Conservation (phyloP, 805 yeast species). For the Candida berthetii region DNA sequence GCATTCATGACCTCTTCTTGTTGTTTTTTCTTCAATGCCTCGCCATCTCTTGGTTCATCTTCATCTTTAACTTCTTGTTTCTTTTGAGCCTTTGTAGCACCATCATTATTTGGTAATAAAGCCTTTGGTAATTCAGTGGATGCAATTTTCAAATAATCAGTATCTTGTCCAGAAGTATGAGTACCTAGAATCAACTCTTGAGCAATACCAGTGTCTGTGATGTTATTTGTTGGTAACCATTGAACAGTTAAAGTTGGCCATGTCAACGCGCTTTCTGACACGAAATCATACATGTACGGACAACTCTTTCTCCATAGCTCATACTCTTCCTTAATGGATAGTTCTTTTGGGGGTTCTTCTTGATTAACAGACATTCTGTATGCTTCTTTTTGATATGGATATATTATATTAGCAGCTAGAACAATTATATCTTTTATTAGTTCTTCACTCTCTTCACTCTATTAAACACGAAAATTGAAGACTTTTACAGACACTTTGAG, state of each 20-base stretch:
- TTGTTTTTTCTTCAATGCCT: constrained; percentile 8
- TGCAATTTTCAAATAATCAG: constrained; percentile 61
- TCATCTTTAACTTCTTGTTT: constrained; percentile 1
- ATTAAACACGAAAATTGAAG: too few relatives aligned
- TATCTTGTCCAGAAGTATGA: constrained; percentile 66
- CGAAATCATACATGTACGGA: constrained; percentile 77
- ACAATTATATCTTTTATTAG: too few relatives aligned
- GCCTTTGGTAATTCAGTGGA: constrained; percentile 50
- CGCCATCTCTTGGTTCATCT: constrained; percentile 19
- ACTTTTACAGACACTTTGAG: too few relatives aligned
- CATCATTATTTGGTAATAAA: constrained; percentile 16
- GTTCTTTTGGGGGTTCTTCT: constrained; percentile 18
- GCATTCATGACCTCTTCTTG: constrained; percentile 33
- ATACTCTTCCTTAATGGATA: constrained; percentile 48
- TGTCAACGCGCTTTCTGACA: constrained; percentile 69
- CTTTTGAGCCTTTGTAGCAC: constrained; percentile 8
- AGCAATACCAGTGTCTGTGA: constrained; percentile 25
- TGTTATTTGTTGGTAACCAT: constrained; percentile 52
- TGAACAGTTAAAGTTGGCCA: constrained; percentile 83
- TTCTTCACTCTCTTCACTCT: too few relatives aligned
- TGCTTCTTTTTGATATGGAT: too few relatives aligned
- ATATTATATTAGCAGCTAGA: too few relatives aligned
- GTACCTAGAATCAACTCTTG: constrained; percentile 63
- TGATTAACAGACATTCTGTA: too few relatives aligned
- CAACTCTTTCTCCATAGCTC: constrained; percentile 78